A percentile compares a stretch with the other conserved stretches of the same genome.
phyloP scores from a whole-genome alignment of 2,329 filamentous ascomycete species.

The Metarhizium sp. region DNA sequence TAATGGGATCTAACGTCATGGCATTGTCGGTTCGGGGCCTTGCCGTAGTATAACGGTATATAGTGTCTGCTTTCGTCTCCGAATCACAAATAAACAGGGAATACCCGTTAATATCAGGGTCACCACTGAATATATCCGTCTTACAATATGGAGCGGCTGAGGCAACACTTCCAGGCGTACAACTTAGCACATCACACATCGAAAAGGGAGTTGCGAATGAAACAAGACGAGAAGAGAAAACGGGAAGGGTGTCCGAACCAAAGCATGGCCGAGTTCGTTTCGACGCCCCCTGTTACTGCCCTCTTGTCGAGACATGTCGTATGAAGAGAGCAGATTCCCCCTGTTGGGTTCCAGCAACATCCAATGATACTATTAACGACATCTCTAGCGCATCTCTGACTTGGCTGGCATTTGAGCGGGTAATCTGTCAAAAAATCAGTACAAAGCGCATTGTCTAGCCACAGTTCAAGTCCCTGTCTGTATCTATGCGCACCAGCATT shows the following conservation, averaged over 20 bases:
- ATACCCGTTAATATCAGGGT: constrained; percentile 8
- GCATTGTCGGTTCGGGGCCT: neutral
- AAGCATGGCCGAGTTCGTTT: constrained; percentile 3
- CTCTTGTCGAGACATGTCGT: constrained; percentile 10
- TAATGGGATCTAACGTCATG: neutral
- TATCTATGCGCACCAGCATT: constrained; percentile 6
- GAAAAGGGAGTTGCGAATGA: no score
- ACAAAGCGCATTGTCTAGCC: neutral
- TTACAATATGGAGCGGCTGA: constrained; percentile 12
- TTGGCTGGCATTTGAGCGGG: constrained; percentile 10
- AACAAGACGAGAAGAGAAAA: neutral
- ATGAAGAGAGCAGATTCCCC: constrained; percentile 7
- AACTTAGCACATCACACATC: neutral
- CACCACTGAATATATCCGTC: constrained; percentile 11
- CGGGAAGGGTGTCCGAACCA: neutral
- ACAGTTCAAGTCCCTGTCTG: neutral
- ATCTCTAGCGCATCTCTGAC: constrained; percentile 12
- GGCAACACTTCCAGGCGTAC: constrained; percentile 1
- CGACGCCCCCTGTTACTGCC: neutral
- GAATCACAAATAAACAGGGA: constrained; percentile 14
- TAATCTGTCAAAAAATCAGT: constrained; percentile 1
- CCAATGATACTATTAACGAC: constrained; percentile 9
- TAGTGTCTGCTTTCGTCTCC: constrained; percentile 10
- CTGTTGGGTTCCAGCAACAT: constrained; percentile 11
- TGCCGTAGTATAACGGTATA: constrained; percentile 9